Evolutionary conservation across 768 basidiomycete species (phyloP), one percentile per base, ranked within the genome.

Genomic region (Hirschioporus abietinus): DNA sequence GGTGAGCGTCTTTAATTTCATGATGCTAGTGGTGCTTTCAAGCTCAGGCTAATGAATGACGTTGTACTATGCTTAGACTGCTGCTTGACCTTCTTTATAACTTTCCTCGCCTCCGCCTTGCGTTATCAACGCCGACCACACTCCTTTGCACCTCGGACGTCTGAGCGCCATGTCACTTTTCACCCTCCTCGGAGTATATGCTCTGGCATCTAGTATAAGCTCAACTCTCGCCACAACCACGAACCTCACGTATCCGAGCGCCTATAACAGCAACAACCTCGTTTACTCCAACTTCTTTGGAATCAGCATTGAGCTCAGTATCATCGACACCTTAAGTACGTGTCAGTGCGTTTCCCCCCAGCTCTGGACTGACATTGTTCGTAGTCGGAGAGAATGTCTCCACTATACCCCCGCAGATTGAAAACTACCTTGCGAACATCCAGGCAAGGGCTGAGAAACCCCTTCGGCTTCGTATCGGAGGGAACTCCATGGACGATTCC

Each of bases 241-340:
- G 42, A 52, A 52, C 42, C 42, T 52, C 42, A 5, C 42, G 20
- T 52, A 52, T 20, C 42, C 42, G 5, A 52, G 42, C 42, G 12
- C 42, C 3, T 52, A 52, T 20, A 52, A 52, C 4, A 52, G 42
- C 0, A 70, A 67, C 58, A 76, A 81, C 75, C 78, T 79, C 42
- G 83, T 86, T 4, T 74, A 77, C 60, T 74, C 79, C 8, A 87
- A 86, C 72, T 90, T 88, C 68, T 74, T 90, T 18, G 89, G 89
- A 9, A 83, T 89, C 72, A 85, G 83, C 62, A 78, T 89, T 68
- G 88, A 90, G 74, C 78, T 91, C 60, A 85, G 84, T 61, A 86
- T 86, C 68, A 80, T 88, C 66, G 79, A 84, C 70, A 77, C 82
- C 67, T 84, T 89, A 72, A 83, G 85, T 83, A 64, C 64, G 81